A percentile compares a stretch with the other conserved stretches of the same genome.
Evolutionary conservation across 2,329 filamentous ascomycete genomes (phyloP).

Genomic region (Grosmannia clavigera): DNA sequence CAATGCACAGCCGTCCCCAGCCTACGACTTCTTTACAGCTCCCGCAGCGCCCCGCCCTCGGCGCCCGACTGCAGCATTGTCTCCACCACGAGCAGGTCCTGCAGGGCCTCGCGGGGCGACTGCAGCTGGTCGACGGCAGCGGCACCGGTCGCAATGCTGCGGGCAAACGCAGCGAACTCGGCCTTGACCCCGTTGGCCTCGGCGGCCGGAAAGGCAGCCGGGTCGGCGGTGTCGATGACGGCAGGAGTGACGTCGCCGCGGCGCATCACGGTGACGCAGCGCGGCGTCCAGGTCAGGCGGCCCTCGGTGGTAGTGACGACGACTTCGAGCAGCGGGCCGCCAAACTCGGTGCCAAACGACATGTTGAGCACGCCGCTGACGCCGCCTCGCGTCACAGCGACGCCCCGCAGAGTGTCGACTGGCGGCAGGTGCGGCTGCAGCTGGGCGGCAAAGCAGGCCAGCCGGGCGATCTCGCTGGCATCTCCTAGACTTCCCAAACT

Average conservation of each 20-base stretch:
- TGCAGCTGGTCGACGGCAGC: conserved; percentile 13
- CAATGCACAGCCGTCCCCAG: too few relatives aligned
- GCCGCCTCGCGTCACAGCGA: conserved; percentile 20
- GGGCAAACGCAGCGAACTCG: conserved; percentile 19
- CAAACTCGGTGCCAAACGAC: conserved; percentile 21
- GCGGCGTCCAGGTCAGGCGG: conserved; percentile 15
- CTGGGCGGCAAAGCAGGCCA: conserved; percentile 43
- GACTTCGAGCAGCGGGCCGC: conserved; percentile 15
- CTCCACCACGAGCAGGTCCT: conserved; percentile 19
- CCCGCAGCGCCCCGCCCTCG: conserved; percentile 3
- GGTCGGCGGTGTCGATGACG: conserved; percentile 10
- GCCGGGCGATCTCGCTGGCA: conserved; percentile 8
- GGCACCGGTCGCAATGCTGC: conserved; percentile 14
- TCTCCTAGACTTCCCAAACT: conserved; percentile 15
- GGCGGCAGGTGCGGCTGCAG: conserved; percentile 47
- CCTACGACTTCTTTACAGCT: background rate
- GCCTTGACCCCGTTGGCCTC: conserved; percentile 15
- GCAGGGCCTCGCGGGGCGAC: conserved; percentile 18
- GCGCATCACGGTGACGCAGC: conserved; percentile 11
- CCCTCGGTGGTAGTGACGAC: conserved; percentile 19
- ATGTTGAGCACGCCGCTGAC: conserved; percentile 16
- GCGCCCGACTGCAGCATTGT: conserved; percentile 18
- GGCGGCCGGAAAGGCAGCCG: background rate
- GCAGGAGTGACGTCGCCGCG: background rate
- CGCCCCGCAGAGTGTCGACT: conserved; percentile 53